phyloP scores from a whole-genome alignment of 495 filamentous ascomycete genomes.

The Neurospora sp. region DNA sequence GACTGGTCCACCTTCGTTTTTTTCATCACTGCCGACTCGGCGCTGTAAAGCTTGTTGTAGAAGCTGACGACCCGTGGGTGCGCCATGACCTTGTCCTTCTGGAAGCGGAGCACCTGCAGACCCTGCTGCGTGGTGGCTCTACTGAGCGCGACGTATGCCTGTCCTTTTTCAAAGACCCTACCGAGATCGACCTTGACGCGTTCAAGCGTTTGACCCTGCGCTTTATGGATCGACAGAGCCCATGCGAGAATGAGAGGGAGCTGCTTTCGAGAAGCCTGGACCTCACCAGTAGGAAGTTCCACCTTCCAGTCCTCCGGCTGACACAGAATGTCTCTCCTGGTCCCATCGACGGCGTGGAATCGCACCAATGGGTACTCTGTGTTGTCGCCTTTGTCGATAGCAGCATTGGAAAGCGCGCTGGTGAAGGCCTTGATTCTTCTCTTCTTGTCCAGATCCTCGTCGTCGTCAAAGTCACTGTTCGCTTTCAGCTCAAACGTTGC shows the following conservation, averaged over 20 bases:
- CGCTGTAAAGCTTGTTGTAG: conserved; percentile 68
- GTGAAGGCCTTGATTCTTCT: conserved; percentile 29
- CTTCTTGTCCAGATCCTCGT: conserved; percentile 37
- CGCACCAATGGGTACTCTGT: conserved; percentile 69
- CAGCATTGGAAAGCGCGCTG: conserved; percentile 15
- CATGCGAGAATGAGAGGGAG: conserved; percentile 87
- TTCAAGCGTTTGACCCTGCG: conserved; percentile 92
- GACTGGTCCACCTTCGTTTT: conserved; percentile 9
- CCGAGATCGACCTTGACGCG: conserved; percentile 91
- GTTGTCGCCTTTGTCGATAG: conserved; percentile 22
- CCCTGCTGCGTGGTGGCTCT: conserved; percentile 82
- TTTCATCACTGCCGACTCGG: conserved; percentile 31
- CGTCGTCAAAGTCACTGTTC: conserved; percentile 44
- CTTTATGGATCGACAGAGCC: conserved; percentile 97
- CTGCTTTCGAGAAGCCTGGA: conserved; percentile 74
- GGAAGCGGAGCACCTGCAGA: conserved; percentile 81
- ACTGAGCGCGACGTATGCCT: conserved; percentile 73
- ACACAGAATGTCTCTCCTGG: conserved; percentile 66
- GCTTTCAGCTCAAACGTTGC: conserved; percentile 57
- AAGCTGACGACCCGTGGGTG: conserved; percentile 79
- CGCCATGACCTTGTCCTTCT: conserved; percentile 86
- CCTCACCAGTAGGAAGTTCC: conserved; percentile 87
- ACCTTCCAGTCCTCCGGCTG: conserved; percentile 89
- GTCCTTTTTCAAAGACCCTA: conserved; percentile 89
- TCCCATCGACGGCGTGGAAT: conserved; percentile 72